Evolutionary conservation across 208 protist species (phyloP).

Genomic region (Leishmania gerbilli): DNA sequence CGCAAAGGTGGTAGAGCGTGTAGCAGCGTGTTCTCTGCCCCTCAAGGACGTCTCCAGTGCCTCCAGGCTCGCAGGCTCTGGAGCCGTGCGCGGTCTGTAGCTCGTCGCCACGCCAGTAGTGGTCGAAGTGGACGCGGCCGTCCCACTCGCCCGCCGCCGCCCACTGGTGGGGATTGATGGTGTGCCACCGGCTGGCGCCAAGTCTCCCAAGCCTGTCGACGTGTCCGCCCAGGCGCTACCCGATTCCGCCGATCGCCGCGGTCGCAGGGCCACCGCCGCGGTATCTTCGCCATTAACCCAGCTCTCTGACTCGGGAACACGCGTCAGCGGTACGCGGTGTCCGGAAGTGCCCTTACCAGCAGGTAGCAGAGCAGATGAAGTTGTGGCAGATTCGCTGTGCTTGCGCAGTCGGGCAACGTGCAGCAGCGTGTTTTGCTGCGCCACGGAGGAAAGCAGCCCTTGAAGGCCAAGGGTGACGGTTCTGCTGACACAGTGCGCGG

Average conservation of each 20-base stretch:
- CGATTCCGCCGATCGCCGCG: background rate
- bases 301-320: conserved; percentile 22
- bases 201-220: conserved; percentile 16
- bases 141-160: conserved; percentile 3
- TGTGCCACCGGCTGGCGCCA: background rate
- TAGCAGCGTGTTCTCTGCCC: background rate
- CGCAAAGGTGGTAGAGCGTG: conserved; percentile 2
- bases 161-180: background rate
- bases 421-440: conserved; percentile 14
- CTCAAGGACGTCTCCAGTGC: background rate
- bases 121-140: background rate
- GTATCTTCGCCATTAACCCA: conserved; percentile 14
- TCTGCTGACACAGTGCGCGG: conserved; percentile 1
- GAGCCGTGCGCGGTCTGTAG: conserved; percentile 18
- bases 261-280: background rate
- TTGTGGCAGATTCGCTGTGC: background rate
- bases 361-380: background rate
- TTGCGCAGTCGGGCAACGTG: conserved; percentile 4
- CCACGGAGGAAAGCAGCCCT: conserved; percentile 9
- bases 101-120: background rate
- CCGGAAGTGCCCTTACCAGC: background rate
- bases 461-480: conserved; percentile 10
- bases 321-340: conserved; percentile 32
- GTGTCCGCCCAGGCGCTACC: conserved; percentile 6
- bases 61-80: background rate